Base-by-base conservation (phyloP, 352 stramenopile species). In the Hyaloperonospora arabidopsidis region DNA sequence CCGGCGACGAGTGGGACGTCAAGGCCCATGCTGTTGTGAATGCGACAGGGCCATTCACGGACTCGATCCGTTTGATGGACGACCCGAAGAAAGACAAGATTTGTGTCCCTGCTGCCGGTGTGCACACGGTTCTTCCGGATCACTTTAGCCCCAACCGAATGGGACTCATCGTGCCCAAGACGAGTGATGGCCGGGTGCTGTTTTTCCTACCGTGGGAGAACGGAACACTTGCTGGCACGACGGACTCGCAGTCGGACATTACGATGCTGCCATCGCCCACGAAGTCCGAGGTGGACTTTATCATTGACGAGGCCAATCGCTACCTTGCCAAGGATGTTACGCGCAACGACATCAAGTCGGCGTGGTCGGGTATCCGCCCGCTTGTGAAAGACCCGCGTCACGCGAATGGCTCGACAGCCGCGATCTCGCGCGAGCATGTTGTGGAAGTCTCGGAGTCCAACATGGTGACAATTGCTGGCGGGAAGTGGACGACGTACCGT, bases 201-300 rank as follows among this genome's bases (percentile, higher is more conserved):
- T 98, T 98, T 79, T 98, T 98, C 72, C 62, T 98, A 56, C 95
- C 95, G 19, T 98, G 95, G 95, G 86, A 95, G 67, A 97, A 89
- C 36, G 87, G 83, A 54, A 97, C 93, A 47, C 71, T 98, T 15
- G 84, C 86, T 8, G 93, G 92, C 19, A 98, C 92, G 49, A 97
- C 93, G 21, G 95, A 98, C 72, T 95, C 85, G 35, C 72, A 84
- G 55, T 95, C 85, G 15, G 84, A 97, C 47, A 90, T 98, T 54
- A 98, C 91, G 47, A 97, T 97, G 89, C 69, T 90, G 51, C 95
- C 95, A n/a, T 76, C 83, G 58, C 89, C 95, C 13, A 97, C 80
- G 0, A 89, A 94, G 58, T 18, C 85, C 35, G 94, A 98, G 50
- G 84, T 97, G 29, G 84, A 96, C 65, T 97, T 98, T 53, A 97